phyloP scores from a whole-genome alignment of 2,329 filamentous ascomycete species.

The Pseudodiploospora longispora region DNA sequence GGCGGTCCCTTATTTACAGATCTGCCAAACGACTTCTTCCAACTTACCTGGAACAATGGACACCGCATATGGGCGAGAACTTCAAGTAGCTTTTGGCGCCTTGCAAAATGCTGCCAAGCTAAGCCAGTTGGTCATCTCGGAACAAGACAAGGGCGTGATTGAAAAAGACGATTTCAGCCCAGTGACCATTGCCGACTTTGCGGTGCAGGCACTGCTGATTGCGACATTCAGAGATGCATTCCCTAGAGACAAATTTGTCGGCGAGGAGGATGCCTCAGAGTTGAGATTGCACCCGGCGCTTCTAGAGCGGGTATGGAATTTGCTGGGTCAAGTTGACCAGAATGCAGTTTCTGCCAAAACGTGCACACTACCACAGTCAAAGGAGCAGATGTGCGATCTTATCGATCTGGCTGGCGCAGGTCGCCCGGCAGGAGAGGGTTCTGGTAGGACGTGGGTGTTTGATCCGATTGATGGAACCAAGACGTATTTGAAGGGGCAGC shows the following conservation, averaged over 20 bases:
- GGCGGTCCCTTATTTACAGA: too few relatives aligned
- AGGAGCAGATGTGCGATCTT: constrained; percentile 41
- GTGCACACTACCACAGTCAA: constrained; percentile 27
- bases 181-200: constrained; percentile 53
- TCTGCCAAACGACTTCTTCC: too few relatives aligned
- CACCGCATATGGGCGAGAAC: constrained; percentile 31
- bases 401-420: constrained; percentile 44
- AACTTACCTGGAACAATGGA: constrained; percentile 26
- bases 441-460: constrained; percentile 47
- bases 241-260: constrained; percentile 43
- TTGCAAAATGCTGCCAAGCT: constrained; percentile 39
- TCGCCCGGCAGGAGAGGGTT: constrained; percentile 21
- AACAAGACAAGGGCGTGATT: constrained; percentile 41
- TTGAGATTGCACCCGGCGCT: constrained; percentile 35
- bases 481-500: constrained; percentile 44
- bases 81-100: constrained; percentile 34
- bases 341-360: constrained; percentile 16
- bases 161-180: constrained; percentile 48
- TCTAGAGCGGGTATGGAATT: constrained; percentile 38
- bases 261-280: constrained; percentile 45
- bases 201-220: constrained; percentile 48
- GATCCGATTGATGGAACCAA: constrained; percentile 55
- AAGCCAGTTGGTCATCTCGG: constrained; percentile 39
- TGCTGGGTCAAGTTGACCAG: constrained; percentile 27
- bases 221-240: constrained; percentile 42